These are phyloP conservation scores for Lactarius sanguifluus DNA, from an alignment of 768 basidiomycete species.

Conservation along the genomic window DNA sequence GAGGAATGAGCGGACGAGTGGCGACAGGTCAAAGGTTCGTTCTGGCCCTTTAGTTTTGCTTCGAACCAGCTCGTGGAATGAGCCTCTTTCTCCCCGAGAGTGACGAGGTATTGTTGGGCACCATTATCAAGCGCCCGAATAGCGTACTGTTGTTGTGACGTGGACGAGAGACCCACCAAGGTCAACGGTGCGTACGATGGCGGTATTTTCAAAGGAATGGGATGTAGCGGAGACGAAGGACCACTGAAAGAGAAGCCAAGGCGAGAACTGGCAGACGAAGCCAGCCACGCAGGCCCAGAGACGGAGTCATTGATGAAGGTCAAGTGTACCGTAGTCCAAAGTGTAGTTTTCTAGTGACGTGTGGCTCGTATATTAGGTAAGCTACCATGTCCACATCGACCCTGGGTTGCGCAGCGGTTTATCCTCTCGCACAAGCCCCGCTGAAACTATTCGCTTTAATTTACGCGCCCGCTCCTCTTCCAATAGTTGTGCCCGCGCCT, in stretches of 20 bases:
- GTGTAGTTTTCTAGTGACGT: background rate
- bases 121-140: conserved; percentile 68
- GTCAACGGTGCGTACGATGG: conserved; percentile 84
- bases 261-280: conserved; percentile 49
- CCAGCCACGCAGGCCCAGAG: conserved; percentile 45
- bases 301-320: conserved; percentile 38
- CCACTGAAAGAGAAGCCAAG: conserved; percentile 41
- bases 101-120: conserved; percentile 64
- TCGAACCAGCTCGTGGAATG: conserved; percentile 74
- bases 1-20: conserved; percentile 48
- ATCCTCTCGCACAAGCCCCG: conserved; percentile 78
- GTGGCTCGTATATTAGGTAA: conserved; percentile 19
- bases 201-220: conserved; percentile 81
- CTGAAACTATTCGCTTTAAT: conserved; percentile 75
- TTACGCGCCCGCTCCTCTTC: conserved; percentile 62
- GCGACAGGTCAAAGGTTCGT: conserved; percentile 50
- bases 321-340: too few species aligned
- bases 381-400: conserved; percentile 78
- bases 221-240: conserved; percentile 41
- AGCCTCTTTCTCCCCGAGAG: conserved; percentile 61
- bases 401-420: conserved; percentile 72
- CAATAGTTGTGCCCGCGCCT: conserved; percentile 67
- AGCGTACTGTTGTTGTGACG: conserved; percentile 86
- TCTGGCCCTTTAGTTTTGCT: conserved; percentile 74
- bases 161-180: conserved; percentile 86